Evolutionary conservation across 192 early-diverging fungal genomes (phyloP).

Genomic region (Lobosporangium transversale): DNA sequence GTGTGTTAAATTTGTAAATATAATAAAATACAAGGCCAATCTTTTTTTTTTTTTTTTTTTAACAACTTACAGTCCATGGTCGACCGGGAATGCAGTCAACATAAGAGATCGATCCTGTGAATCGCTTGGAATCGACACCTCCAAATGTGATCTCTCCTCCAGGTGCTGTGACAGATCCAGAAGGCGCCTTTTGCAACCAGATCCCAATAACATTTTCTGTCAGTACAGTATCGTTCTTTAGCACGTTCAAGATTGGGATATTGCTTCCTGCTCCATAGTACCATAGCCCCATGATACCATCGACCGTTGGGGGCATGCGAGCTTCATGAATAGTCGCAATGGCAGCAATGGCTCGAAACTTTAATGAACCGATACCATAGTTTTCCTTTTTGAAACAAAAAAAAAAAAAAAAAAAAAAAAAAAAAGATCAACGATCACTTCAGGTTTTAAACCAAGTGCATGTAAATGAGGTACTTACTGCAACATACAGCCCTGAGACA

Average conservation of each 20-base stretch:
- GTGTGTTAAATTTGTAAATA: too few species aligned
- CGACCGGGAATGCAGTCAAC: conserved; percentile 9
- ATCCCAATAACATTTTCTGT: conserved; percentile 27
- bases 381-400: too few species aligned
- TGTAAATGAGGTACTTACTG: not conserved
- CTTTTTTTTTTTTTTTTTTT: too few species aligned
- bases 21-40: too few species aligned
- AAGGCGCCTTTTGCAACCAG: not conserved
- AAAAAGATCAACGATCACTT: too few species aligned
- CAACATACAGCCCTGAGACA: conserved; percentile 8
- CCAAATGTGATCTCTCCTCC: conserved; percentile 49
- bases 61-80: conserved; percentile 44
- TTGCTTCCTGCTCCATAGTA: conserved; percentile 2
- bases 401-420: too few species aligned
- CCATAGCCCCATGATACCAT: conserved; percentile 48
- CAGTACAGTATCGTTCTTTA: conserved; percentile 9
- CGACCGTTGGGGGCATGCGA: not conserved
- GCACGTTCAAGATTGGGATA: conserved; percentile 30
- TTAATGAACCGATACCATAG: conserved; percentile 17
- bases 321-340: conserved; percentile 5
- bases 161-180: not conserved
- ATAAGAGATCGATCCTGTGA: conserved; percentile 21
- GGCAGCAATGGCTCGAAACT: conserved; percentile 11
- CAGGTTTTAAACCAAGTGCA: not conserved
- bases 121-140: conserved; percentile 17